phyloP scores from a whole-genome alignment of 192 early-diverging fungal species.

The Cladochytrium replicatum region DNA sequence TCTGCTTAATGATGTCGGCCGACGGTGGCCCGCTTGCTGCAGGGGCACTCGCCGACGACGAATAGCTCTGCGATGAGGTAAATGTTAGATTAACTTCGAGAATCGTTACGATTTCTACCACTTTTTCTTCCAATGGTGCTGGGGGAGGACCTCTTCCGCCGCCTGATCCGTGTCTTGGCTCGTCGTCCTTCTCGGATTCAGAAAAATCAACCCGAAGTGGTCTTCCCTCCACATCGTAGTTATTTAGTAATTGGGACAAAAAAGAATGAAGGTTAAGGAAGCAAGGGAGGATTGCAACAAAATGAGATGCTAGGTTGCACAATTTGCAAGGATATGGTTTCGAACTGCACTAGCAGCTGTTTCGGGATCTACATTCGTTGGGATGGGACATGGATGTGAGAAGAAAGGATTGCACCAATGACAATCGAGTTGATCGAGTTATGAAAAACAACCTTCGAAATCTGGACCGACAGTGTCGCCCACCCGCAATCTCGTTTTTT shows the following conservation, averaged over 20 bases:
- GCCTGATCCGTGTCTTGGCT: neutral
- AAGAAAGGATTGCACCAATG: neutral
- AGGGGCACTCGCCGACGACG: neutral
- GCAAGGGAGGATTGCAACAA: slow-evolving; percentile 6
- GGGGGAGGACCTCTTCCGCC: slow-evolving; percentile 11
- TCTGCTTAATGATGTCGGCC: slow-evolving; percentile 42
- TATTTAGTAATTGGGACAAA: slow-evolving; percentile 47
- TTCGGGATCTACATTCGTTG: slow-evolving; percentile 50
- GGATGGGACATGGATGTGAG: slow-evolving; percentile 3
- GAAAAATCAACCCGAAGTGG: slow-evolving; percentile 89
- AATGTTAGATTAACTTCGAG: no score
- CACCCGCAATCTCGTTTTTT: neutral
- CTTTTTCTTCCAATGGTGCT: slow-evolving; percentile 4
- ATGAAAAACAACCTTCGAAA: neutral
- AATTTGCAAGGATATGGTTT: slow-evolving; percentile 31
- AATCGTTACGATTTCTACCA: neutral
- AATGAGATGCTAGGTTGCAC: slow-evolving; percentile 5
- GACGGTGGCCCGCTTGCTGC: slow-evolving; percentile 17
- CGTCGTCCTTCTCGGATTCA: slow-evolving; percentile 61
- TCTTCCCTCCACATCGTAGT: slow-evolving; percentile 80
- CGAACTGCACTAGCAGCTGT: slow-evolving; percentile 92
- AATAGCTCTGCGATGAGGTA: no score
- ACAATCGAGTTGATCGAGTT: neutral
- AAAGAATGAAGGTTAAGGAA: slow-evolving; percentile 1
- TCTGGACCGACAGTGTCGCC: neutral